phyloP scores from a whole-genome alignment of 305 asterid species.

The Petunia hybrid region DNA sequence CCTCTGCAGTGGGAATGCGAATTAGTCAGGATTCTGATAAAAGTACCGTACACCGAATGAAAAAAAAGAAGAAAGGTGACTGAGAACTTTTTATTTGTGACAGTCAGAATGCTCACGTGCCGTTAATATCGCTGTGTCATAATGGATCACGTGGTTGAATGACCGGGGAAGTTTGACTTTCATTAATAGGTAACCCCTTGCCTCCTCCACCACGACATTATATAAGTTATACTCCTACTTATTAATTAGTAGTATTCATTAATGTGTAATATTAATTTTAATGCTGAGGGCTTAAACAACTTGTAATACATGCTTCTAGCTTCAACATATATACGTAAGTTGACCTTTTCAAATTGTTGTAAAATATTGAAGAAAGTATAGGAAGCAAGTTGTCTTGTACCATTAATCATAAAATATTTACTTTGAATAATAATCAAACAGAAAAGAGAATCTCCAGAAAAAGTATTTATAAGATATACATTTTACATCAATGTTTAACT shows the following conservation, averaged over 20 bases:
- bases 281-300: too few relatives aligned
- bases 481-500: background rate
- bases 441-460: background rate
- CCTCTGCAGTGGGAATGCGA: too few relatives aligned
- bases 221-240: too few relatives aligned
- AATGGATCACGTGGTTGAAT: background rate
- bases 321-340: background rate
- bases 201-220: too few relatives aligned
- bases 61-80: too few relatives aligned
- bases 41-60: too few relatives aligned
- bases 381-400: background rate
- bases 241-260: too few relatives aligned
- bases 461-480: background rate
- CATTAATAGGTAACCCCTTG: too few relatives aligned
- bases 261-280: too few relatives aligned
- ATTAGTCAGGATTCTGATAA: too few relatives aligned
- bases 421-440: constrained; percentile 21
- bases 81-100: too few relatives aligned
- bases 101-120: background rate
- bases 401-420: background rate
- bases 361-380: background rate
- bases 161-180: background rate
- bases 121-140: background rate
- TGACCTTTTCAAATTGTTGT: constrained; percentile 5
- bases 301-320: background rate